phyloP scores from a whole-genome alignment of 2,329 filamentous ascomycete species.

The Aureobasidium mangrovei region DNA sequence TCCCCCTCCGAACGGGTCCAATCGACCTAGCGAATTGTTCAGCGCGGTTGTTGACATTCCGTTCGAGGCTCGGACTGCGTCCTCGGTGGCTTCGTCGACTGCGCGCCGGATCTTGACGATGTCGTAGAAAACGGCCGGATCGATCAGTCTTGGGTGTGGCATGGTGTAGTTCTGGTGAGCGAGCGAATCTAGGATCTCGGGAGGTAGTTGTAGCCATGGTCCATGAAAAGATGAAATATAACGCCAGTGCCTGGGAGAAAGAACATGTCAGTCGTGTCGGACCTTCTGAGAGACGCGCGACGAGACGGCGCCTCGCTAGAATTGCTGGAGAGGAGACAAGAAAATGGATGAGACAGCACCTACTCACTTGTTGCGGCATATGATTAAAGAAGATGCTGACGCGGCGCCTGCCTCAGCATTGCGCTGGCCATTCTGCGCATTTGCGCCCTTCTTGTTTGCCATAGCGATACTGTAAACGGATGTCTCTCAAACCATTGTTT shows the following conservation, averaged over 20 bases:
- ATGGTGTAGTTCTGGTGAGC: slow-evolving; percentile 73
- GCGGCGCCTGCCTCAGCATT: slow-evolving; percentile 20
- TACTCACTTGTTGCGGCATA: slow-evolving; percentile 61
- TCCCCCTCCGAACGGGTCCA: slow-evolving; percentile 42
- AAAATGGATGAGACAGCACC: slow-evolving; percentile 7
- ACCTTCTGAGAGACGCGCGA: background rate
- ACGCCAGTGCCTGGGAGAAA: slow-evolving; percentile 61
- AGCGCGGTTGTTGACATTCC: slow-evolving; percentile 59
- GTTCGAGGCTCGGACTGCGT: slow-evolving; percentile 68
- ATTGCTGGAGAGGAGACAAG: background rate
- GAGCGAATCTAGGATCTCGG: slow-evolving; percentile 69
- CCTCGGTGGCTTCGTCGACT: slow-evolving; percentile 70
- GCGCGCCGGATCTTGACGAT: slow-evolving; percentile 71
- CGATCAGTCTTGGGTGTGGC: slow-evolving; percentile 65
- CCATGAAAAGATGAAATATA: slow-evolving; percentile 79
- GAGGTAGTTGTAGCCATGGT: slow-evolving; percentile 71
- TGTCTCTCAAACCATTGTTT: background rate
- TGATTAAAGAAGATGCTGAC: slow-evolving; percentile 46
- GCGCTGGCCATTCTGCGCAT: slow-evolving; percentile 17
- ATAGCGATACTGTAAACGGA: slow-evolving; percentile 17
- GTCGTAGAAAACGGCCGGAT: slow-evolving; percentile 75
- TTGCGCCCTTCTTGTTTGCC: slow-evolving; percentile 26
- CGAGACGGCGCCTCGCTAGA: background rate
- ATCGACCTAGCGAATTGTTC: slow-evolving; percentile 46
- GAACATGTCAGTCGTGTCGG: background rate